Conservation (phyloP, 2,329 filamentous ascomycete genomes). For the Fusarium sp. region DNA sequence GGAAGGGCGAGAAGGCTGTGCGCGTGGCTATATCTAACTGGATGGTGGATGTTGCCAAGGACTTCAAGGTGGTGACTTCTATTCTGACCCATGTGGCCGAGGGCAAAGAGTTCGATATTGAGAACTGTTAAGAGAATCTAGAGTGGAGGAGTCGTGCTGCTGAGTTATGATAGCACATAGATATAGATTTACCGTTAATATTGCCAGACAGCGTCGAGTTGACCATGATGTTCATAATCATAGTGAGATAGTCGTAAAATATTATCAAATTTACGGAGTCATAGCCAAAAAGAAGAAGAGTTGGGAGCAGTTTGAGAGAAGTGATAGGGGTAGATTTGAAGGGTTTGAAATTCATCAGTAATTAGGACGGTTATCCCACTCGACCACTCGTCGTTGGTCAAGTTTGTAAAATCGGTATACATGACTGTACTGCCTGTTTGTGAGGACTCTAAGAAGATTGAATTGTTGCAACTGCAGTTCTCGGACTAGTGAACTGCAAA, state of each 20-base stretch:
- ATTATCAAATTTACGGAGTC: not conserved
- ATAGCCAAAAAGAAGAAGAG: not conserved
- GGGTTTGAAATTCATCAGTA: not conserved
- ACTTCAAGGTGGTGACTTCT: conserved; percentile 73
- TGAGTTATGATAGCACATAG: not conserved
- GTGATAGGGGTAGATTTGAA: not conserved
- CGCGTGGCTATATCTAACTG: conserved; percentile 91
- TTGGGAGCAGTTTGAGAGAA: not conserved
- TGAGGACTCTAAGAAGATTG: not conserved
- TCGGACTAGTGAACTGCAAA: conserved; percentile 13
- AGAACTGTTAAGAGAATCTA: conserved; percentile 13
- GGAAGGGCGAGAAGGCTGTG: conserved; percentile 79
- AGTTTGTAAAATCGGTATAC: not conserved
- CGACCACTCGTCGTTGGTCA: not conserved
- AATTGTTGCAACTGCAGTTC: not conserved
- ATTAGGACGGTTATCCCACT: not conserved
- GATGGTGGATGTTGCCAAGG: conserved; percentile 77
- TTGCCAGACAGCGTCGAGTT: not conserved
- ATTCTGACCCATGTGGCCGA: conserved; percentile 69
- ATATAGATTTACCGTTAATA: not conserved
- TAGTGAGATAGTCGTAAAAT: not conserved
- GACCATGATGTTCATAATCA: not conserved
- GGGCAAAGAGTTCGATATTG: conserved; percentile 49
- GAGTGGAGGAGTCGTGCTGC: not conserved
- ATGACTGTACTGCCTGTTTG: not conserved